phyloP scores from a whole-genome alignment of 2,329 filamentous ascomycete species.

The Ophiocordyceps camponoti-rufipedis region DNA sequence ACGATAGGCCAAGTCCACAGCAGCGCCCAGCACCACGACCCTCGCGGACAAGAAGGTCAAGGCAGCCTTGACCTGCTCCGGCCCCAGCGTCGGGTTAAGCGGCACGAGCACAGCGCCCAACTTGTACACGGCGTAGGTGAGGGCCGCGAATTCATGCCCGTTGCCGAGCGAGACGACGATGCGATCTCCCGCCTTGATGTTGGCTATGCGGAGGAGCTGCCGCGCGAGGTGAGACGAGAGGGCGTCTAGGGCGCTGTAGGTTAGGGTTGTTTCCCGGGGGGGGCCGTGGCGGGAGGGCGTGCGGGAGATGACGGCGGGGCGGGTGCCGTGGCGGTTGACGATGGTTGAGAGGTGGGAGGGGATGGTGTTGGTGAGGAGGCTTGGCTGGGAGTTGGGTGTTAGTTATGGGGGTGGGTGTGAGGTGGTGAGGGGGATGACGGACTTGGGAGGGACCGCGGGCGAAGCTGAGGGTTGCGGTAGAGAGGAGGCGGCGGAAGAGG shows the following conservation, averaged over 20 bases:
- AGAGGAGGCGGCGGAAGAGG: too few relatives aligned
- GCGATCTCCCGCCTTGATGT: slow-evolving; percentile 29
- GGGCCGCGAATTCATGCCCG: slow-evolving; percentile 61
- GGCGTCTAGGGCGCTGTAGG: slow-evolving; percentile 57
- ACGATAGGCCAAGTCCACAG: slow-evolving; percentile 64
- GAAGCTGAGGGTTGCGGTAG: too few relatives aligned
- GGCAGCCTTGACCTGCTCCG: slow-evolving; percentile 58
- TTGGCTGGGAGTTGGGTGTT: too few relatives aligned
- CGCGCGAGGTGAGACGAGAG: slow-evolving; percentile 66
- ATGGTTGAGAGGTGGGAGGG: slow-evolving; percentile 35
- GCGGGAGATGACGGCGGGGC: slow-evolving; percentile 36
- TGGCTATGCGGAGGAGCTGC: slow-evolving; percentile 46
- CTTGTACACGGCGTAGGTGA: slow-evolving; percentile 85
- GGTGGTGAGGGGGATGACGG: too few relatives aligned
- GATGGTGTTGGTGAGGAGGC: too few relatives aligned
- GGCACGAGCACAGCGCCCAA: slow-evolving; percentile 90
- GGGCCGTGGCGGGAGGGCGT: slow-evolving; percentile 14
- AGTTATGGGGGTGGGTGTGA: too few relatives aligned
- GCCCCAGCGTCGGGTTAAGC: slow-evolving; percentile 78
- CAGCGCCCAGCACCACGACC: slow-evolving; percentile 67
- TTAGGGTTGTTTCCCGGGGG: slow-evolving; percentile 44
- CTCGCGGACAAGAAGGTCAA: slow-evolving; percentile 55
- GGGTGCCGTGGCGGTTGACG: slow-evolving; percentile 46
- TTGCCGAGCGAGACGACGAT: slow-evolving; percentile 77
- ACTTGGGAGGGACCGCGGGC: too few relatives aligned